phyloP scores from a whole-genome alignment of 306 rosid species.

The Leucaena leucocephala region DNA sequence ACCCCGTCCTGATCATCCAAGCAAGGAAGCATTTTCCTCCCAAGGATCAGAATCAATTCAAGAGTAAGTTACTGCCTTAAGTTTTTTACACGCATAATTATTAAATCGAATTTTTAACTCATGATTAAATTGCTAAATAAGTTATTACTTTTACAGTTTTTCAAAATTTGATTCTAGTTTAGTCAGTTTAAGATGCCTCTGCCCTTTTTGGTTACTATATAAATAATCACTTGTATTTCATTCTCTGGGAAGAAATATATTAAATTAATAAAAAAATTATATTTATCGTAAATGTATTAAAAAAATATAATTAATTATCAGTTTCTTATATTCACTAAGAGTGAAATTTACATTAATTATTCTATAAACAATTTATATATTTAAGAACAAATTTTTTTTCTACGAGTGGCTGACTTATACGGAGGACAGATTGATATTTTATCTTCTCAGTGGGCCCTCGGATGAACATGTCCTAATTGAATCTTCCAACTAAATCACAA shows the following conservation, averaged over 20 bases:
- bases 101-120: background rate
- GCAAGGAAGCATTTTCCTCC: conserved; percentile 68
- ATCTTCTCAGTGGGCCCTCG: conserved; percentile 38
- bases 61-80: conserved; percentile 55
- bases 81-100: background rate
- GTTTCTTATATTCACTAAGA: no score
- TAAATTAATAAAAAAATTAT: no score
- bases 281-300: no score
- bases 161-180: conserved; percentile 27
- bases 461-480: conserved; percentile 13
- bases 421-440: background rate
- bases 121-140: background rate
- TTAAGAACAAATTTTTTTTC: no score
- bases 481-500: conserved; percentile 18
- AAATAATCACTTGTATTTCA: no score
- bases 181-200: conserved; percentile 42
- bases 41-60: conserved; percentile 79
- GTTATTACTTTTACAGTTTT: background rate
- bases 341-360: no score
- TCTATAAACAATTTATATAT: no score
- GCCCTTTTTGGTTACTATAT: conserved; percentile 27
- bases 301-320: no score
- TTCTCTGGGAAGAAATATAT: no score
- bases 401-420: no score
- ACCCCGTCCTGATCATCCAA: conserved; percentile 62